Conservation (phyloP, 345 rosid genomes). For the Eucalyptus cloeziana region DNA sequence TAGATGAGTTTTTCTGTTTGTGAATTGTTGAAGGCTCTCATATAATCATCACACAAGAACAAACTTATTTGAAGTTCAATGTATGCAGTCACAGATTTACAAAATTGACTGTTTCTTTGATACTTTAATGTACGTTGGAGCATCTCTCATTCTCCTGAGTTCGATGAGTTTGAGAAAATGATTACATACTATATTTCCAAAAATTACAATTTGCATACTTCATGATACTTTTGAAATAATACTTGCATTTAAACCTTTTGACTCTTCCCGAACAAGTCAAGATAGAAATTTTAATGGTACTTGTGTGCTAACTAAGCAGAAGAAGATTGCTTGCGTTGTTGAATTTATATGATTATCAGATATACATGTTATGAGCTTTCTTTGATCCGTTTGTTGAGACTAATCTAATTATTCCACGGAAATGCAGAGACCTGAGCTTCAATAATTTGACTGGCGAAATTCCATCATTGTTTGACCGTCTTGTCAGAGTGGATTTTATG, state of each 20-base stretch:
- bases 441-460: conserved; percentile 61
- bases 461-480: conserved; percentile 36
- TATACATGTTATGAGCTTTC: neutral
- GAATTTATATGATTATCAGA: neutral
- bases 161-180: neutral
- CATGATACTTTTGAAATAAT: neutral
- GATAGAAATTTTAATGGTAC: neutral
- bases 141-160: neutral
- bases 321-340: neutral
- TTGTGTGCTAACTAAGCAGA: neutral
- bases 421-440: conserved; percentile 75
- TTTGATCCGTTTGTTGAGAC: neutral
- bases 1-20: neutral
- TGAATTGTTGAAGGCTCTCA: neutral
- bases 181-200: neutral
- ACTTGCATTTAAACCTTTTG: neutral
- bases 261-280: neutral
- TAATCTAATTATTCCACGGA: neutral
- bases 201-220: neutral
- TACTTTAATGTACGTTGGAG: neutral
- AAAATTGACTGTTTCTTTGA: neutral
- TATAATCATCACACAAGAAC: neutral
- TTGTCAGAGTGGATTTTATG: conserved; percentile 60
- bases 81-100: neutral
- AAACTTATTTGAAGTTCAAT: neutral